Base-by-base conservation (phyloP, 2,329 filamentous ascomycete species). In the Fusarium tricinctum region DNA sequence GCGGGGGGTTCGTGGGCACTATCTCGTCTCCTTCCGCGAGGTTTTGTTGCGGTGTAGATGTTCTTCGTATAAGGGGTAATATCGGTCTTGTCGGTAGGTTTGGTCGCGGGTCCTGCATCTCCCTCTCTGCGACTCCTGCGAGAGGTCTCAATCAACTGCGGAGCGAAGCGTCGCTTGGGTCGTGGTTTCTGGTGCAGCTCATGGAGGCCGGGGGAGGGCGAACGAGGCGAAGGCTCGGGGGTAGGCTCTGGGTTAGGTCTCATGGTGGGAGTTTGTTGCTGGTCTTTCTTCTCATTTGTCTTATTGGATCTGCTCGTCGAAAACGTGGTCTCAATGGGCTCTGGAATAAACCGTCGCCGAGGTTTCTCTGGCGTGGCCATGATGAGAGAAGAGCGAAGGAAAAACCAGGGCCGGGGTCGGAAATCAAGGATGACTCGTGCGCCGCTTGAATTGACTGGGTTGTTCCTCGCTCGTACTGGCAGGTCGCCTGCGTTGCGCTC, bases 121-220 rank as follows among this genome's bases (percentile, higher is more conserved):
- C 89, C 89, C 17, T 86, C 86, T 73, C 89, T 89, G 66, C 91
- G 88, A 33, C 89, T 89, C 53, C 93, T 86, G 72, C 89, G 88
- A 6, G 91, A 91, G 4, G 92, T 94, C 78, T 95, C 93, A 65
- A 97, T 90, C 56, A 97, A 83, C 73, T 95, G 91, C 14, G 93
- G 93, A 30, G 90, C 86, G 77, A 97, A 97, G 62, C 81, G 81
- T 66, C 85, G 83, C 28, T 71, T 81, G 74, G 43, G 81, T 77
- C 42, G 82, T 76, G 51, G 81, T 78, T 66, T 81, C 79, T 38
- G 81, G 76, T 44, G 82, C 76, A 57, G 81, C 78, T 66, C 82
- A 78, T 38, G 81, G 78, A 69, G 79, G 75, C 69, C 63, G 47
- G 83, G 81, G 4, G 84, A 83, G 8, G 82, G 79, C 13, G 84